Conservation (phyloP, 2,329 filamentous ascomycete species). For the Ophiocordyceps camponoti-floridani region DNA sequence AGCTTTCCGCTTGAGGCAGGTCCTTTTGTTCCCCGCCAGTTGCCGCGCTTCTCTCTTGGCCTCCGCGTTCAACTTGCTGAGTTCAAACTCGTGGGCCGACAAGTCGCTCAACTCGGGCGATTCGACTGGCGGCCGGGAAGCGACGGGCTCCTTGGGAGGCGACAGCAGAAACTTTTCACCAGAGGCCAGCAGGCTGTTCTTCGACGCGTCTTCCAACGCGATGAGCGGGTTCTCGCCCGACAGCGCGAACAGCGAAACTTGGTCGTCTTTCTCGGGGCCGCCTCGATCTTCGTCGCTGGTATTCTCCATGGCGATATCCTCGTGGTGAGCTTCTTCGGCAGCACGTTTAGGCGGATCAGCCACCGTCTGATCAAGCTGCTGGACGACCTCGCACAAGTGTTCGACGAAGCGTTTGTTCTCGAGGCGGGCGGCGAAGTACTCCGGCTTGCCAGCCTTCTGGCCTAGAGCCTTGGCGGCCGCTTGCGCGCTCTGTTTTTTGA, state of each 20-base stretch:
- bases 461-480: background rate
- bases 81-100: conserved; percentile 13
- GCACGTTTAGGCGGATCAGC: no score
- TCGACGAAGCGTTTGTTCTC: background rate
- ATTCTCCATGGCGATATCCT: background rate
- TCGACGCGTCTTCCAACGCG: background rate
- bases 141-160: background rate
- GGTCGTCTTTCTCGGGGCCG: background rate
- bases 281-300: background rate
- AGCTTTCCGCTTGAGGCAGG: no score
- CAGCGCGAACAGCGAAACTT: background rate
- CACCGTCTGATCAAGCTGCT: no score
- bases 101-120: conserved; percentile 8
- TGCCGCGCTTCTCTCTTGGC: background rate
- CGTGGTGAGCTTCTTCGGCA: background rate
- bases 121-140: background rate
- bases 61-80: conserved; percentile 8
- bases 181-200: background rate
- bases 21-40: no score
- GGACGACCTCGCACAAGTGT: background rate
- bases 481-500: background rate
- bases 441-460: background rate
- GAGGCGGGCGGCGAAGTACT: background rate
- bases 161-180: background rate
- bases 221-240: background rate